Evolutionary conservation across 139 green algal species (phyloP).

Genomic region (Mesotaenium endlicherianum): DNA sequence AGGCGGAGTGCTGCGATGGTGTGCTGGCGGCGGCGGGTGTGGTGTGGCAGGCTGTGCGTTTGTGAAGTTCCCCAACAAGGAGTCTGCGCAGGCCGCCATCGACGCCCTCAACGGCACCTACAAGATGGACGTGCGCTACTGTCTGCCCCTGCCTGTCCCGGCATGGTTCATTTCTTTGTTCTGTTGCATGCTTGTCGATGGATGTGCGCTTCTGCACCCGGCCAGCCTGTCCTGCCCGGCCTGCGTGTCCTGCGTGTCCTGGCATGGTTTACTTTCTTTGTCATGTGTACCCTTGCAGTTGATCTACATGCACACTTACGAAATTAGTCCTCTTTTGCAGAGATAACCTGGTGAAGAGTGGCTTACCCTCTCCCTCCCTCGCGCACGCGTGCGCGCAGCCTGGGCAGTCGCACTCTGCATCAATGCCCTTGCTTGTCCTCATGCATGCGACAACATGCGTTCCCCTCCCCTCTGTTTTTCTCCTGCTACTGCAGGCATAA

Average conservation of each 20-base stretch:
- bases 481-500: not conserved
- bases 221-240: not conserved
- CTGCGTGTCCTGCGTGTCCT: not conserved
- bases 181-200: not conserved
- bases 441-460: not conserved
- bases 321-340: too few relatives aligned
- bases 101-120: slow-evolving; percentile 28
- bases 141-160: not conserved
- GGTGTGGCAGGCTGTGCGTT: slow-evolving; percentile 35
- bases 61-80: slow-evolving; percentile 37
- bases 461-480: not conserved
- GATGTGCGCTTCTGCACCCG: not conserved
- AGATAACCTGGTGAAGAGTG: too few relatives aligned
- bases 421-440: too few relatives aligned
- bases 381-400: too few relatives aligned
- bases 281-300: too few relatives aligned
- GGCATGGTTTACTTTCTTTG: not conserved
- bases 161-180: not conserved
- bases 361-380: too few relatives aligned
- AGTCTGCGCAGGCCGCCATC: slow-evolving; percentile 41
- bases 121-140: slow-evolving; percentile 33
- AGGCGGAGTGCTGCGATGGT: not conserved
- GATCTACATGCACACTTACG: too few relatives aligned
- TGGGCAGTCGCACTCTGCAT: too few relatives aligned
- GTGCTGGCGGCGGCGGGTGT: not conserved